Evolutionary conservation across 345 rosid genomes (phyloP), one percentile per base, ranked within the genome.

Genomic region (Brassica rapa): DNA sequence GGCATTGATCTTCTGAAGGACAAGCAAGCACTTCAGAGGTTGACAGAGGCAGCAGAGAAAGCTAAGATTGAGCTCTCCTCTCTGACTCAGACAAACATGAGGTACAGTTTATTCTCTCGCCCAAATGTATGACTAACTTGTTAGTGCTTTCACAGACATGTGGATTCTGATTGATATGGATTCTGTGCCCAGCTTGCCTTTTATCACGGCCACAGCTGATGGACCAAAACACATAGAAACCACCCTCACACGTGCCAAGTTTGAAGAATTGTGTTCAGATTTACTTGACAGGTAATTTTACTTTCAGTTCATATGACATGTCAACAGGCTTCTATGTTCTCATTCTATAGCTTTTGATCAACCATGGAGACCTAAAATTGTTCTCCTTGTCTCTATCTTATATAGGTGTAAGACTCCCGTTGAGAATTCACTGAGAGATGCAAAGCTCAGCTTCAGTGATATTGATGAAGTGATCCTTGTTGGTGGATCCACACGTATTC

Each of bases 31-130:
- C 96, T 95, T 75, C 99, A 95, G 84, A 85, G 99, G 64, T 80
- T 93, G 41, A 95, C 99, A 12, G 99, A 95, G 84, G 87, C 97
- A 43, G 96, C 98, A 30, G 97, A 95, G 82, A 91, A 95, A 75
- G 99, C 99, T 62, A 95, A 95, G 72, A 95, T 95, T 88, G 98
- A 95, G 87, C 89, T 95, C 59, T 95, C 99, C 14, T 85, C 99
- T 39, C 80, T 95, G 81, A 90, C 98, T 59, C 98, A 95, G 74
- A 73, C 99, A 65, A 95, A 95, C 49, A 89, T 95, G 60, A 95
- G 98, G 97, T 86, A 65, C 16, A 15, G 0, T 6, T 60, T 24
- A 1, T 19, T 70, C 9, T 30, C 24, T 30, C 0, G 33, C 60
- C 5, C 12, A 21, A 67, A 0, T 11, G 6, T 12, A 14, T 27